Conservation (phyloP, 2,329 filamentous ascomycete genomes). For the Helotiales sp. region DNA sequence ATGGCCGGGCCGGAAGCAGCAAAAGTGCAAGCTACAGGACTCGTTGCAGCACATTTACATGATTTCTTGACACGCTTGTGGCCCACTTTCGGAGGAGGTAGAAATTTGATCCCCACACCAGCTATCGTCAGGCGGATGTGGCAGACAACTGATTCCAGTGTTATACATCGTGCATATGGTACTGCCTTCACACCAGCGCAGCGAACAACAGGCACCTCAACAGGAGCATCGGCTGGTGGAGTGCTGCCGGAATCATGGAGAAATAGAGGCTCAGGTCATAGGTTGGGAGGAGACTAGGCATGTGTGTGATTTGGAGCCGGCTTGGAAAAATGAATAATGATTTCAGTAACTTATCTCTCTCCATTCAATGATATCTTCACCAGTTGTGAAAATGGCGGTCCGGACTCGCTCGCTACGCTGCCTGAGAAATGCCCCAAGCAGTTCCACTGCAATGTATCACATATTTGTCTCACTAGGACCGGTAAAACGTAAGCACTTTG, state of each 20-base stretch:
- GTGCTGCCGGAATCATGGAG: conserved; percentile 65
- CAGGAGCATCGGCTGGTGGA: conserved; percentile 44
- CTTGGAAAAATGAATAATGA: background rate
- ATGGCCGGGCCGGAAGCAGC: conserved; percentile 58
- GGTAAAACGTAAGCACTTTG: no score
- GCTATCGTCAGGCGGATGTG: conserved; percentile 69
- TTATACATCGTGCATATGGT: conserved; percentile 58
- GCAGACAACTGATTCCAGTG: conserved; percentile 44
- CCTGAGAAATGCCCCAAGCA: no score
- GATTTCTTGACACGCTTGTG: conserved; percentile 88
- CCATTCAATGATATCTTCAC: background rate
- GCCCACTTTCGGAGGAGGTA: conserved; percentile 83
- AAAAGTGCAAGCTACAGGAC: conserved; percentile 69
- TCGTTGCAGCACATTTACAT: conserved; percentile 84
- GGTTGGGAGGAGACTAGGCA: conserved; percentile 50
- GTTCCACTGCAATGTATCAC: no score
- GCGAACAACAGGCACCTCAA: conserved; percentile 39
- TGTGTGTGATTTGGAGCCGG: background rate
- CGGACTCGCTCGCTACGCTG: background rate
- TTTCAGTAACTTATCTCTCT: background rate
- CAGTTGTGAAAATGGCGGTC: background rate
- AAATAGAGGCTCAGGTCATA: conserved; percentile 60
- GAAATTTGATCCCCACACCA: conserved; percentile 75
- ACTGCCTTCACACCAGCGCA: conserved; percentile 52
- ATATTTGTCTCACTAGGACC: no score